These are phyloP conservation scores for Pichia sp. DNA, from an alignment of 1,139 yeast genomes.

Conservation along the genomic window DNA sequence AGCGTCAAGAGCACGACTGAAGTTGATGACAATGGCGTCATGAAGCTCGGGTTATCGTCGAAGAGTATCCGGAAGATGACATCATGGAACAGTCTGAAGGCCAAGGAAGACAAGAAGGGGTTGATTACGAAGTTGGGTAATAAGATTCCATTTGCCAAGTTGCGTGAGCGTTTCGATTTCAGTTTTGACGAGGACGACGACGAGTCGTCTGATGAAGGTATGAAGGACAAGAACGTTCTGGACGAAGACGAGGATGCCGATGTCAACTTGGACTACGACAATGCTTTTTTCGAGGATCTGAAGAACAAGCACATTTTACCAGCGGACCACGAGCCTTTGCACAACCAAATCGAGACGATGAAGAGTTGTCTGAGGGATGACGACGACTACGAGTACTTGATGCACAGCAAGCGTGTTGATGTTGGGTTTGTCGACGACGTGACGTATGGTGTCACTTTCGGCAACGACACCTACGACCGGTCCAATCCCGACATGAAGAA, in stretches of 20 bases:
- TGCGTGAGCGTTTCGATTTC: conserved; percentile 9
- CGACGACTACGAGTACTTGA: background rate
- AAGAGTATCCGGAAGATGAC: background rate
- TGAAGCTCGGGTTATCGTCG: conserved; percentile 2
- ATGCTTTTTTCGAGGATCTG: background rate
- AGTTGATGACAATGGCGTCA: background rate
- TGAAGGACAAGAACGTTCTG: background rate
- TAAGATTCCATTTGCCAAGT: conserved; percentile 6
- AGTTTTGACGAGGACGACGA: conserved; percentile 4
- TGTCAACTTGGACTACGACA: background rate
- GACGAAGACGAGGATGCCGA: conserved; percentile 1
- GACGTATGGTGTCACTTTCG: conserved; percentile 46
- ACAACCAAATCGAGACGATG: background rate
- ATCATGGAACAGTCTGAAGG: conserved; percentile 1
- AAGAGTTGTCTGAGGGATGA: conserved; percentile 13
- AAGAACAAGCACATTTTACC: conserved; percentile 1
- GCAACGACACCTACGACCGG: conserved; percentile 48
- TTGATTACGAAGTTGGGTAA: background rate
- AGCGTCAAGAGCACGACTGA: conserved; percentile 1
- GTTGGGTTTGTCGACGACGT: conserved; percentile 48
- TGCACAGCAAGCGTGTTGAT: background rate
- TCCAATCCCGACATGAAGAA: conserved; percentile 43
- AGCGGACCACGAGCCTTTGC: background rate
- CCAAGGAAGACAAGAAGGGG: conserved; percentile 3
- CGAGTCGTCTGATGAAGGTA: background rate